These are phyloP conservation scores for Cystobasidium onofrii DNA, from an alignment of 768 basidiomycete genomes.

Conservation along the genomic window DNA sequence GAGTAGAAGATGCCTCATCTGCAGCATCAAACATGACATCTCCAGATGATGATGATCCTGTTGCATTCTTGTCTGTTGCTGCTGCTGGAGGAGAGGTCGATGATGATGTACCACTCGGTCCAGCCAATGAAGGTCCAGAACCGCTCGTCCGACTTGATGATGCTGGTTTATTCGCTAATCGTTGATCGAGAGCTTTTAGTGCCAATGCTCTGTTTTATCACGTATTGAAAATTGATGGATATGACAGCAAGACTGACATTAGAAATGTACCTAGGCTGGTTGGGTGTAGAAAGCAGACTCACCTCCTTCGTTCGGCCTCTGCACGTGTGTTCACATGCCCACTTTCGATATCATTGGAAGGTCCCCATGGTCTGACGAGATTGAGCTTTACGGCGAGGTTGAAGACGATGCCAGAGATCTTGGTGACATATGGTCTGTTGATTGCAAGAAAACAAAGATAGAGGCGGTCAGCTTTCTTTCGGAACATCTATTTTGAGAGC, in stretches of 20 bases:
- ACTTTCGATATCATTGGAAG: conserved; percentile 57
- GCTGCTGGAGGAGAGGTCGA: background rate
- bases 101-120: background rate
- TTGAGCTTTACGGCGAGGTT: conserved; percentile 56
- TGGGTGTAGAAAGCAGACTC: conserved; percentile 40
- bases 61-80: background rate
- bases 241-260: too few species aligned
- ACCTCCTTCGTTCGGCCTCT: conserved; percentile 87
- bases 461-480: too few species aligned
- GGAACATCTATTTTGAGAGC: too few species aligned
- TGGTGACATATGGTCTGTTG: conserved; percentile 61
- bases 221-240: too few species aligned
- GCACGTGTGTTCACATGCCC: conserved; percentile 78
- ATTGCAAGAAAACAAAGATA: background rate
- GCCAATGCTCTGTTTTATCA: conserved; percentile 63
- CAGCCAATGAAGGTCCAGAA: background rate
- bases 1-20: conserved; percentile 3
- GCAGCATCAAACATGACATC: conserved; percentile 32
- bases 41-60: background rate
- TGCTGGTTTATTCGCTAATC: conserved; percentile 54
- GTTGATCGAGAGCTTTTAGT: conserved; percentile 89
- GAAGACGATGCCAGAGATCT: conserved; percentile 62
- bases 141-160: background rate
- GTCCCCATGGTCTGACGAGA: conserved; percentile 63
- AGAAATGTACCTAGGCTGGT: too few species aligned